Base-by-base conservation (phyloP, 2,329 filamentous ascomycete species). In the Beauveria asiatica region DNA sequence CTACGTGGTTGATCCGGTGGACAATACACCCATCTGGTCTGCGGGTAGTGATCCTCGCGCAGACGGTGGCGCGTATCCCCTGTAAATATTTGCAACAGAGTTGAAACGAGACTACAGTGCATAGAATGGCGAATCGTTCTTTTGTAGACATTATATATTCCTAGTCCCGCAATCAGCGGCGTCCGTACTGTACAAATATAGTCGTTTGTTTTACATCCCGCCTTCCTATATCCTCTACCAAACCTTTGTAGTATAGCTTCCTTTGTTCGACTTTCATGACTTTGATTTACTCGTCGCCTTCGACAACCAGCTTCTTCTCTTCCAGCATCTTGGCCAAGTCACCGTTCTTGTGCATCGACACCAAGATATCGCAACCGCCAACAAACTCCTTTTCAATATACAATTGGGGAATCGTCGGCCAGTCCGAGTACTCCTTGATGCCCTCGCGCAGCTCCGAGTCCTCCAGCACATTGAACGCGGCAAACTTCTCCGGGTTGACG, bases 351-450 rank as follows among this genome's bases (percentile, higher is more conserved):
- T 97, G 93, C 94, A 99, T 97, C 2, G 88, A 89, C 73, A 97
- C 88, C 67, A 99, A 75, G 65, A 99, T 99, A 74, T 99, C 94
- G 73, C 92, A 97, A n/a, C 94, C 94, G 59, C 94, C 94, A 51
- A 99, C 81, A 72, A 99, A 99, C 73, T 99, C 93, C 77, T 93
- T 93, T 64, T 95, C 85, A 56, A 99, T 81, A 75, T 97, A 99
- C 19, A 99, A 82, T 75, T 99, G 94, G 7, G 94, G 94, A 72
- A 99, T 97, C 21, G 94, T 99, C 16, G 94, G 94, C 94, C 94
- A 99, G 72, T 97, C 94, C 1, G 92, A 96, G 80, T 94, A 99
- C 76, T 99, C 93, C 78, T 99, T 99, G 78, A 99, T 96, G 57
- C 94, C 93, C 76, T 86, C 79, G 68, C 94, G 85, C 71, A 99